Evolutionary conservation across 2,329 filamentous ascomycete species (phyloP).

Genomic region (Amphichorda felina): DNA sequence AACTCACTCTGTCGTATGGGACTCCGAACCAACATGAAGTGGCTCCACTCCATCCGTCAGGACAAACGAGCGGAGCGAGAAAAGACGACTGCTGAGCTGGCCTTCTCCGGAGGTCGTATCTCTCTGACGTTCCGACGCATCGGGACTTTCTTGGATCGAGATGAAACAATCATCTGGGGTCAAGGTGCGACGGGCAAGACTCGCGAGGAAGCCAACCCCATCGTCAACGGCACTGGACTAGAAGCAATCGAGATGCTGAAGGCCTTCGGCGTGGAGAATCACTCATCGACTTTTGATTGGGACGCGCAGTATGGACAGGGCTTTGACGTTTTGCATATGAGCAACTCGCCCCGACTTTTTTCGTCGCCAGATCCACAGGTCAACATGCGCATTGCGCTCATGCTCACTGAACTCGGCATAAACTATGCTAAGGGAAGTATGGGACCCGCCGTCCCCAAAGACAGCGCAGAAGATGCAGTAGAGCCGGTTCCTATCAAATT

Average conservation of each 20-base stretch:
- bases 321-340: conserved; percentile 71
- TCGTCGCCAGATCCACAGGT: conserved; percentile 30
- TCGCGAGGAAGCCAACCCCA: conserved; percentile 41
- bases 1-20: conserved; percentile 84
- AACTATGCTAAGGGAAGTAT: conserved; percentile 33
- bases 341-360: conserved; percentile 37
- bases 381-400: conserved; percentile 37
- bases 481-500: conserved; percentile 29
- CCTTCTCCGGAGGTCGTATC: conserved; percentile 67
- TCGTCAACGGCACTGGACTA: conserved; percentile 57
- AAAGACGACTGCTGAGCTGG: conserved; percentile 58
- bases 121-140: conserved; percentile 87
- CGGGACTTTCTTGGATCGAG: conserved; percentile 64
- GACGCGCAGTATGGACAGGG: conserved; percentile 61
- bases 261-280: conserved; percentile 81
- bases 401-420: conserved; percentile 35
- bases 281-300: conserved; percentile 63
- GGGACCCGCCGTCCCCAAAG: conserved; percentile 3
- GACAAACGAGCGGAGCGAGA: conserved; percentile 65
- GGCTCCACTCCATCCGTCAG: conserved; percentile 84
- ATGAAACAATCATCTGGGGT: conserved; percentile 70
- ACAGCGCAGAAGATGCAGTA: not conserved
- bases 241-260: conserved; percentile 59
- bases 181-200: conserved; percentile 71
- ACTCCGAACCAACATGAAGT: conserved; percentile 67